These are phyloP conservation scores for Pisolithus sp. DNA, from an alignment of 768 basidiomycete genomes.

Conservation along the genomic window DNA sequence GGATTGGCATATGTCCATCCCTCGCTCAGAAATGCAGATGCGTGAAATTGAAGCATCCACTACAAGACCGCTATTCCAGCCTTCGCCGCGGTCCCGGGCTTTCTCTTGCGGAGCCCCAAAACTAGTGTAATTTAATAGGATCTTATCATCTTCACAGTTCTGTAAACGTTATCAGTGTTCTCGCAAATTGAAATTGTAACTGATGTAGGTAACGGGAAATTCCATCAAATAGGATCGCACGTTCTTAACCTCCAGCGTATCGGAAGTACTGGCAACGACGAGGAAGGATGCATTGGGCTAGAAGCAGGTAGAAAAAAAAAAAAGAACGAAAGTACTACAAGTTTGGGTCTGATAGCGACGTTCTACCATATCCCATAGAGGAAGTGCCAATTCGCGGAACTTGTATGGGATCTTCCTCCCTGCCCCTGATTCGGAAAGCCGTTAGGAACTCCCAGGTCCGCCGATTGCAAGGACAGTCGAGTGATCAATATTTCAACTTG, in stretches of 20 bases:
- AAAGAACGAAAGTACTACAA: neutral
- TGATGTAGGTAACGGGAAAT: neutral
- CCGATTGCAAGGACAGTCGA: no score
- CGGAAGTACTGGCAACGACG: neutral
- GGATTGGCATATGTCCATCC: conserved; percentile 70
- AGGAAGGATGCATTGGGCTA: neutral
- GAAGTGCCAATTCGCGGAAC: neutral
- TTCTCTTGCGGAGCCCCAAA: neutral
- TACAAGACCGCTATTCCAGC: neutral
- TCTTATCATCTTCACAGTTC: neutral
- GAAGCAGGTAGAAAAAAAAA: no score
- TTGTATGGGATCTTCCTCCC: neutral
- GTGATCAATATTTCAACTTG: no score
- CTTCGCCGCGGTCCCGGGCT: neutral
- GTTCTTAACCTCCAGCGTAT: neutral
- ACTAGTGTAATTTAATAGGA: no score
- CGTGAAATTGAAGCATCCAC: conserved; percentile 19
- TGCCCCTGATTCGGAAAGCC: neutral
- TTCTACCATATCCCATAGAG: neutral
- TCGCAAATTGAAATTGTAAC: neutral
- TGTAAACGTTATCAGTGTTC: neutral
- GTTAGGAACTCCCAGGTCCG: no score
- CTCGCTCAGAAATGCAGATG: conserved; percentile 63
- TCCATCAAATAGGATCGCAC: neutral
- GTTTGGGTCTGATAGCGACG: neutral